These are phyloP conservation scores for Thraustochytrium striatum DNA, from an alignment of 352 stramenopile genomes.

Conservation along the genomic window DNA sequence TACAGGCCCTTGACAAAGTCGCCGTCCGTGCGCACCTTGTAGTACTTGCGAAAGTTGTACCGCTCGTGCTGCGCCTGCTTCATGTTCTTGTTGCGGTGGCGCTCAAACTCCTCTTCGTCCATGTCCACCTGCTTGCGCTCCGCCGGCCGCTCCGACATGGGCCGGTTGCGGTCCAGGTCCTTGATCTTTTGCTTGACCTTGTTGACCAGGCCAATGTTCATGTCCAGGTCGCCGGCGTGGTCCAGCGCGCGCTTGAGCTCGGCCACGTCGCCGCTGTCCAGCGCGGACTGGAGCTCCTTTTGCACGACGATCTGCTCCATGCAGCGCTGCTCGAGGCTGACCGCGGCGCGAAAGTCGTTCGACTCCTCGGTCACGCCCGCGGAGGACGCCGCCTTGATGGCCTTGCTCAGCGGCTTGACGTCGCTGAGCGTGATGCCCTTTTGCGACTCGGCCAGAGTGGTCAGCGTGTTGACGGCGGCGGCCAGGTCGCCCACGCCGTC, in stretches of 20 bases:
- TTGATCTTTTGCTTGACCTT: slow-evolving; percentile 45
- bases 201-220: slow-evolving; percentile 38
- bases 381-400: slow-evolving; percentile 52
- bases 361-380: slow-evolving; percentile 45
- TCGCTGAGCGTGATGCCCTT: slow-evolving; percentile 49
- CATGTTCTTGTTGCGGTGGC: slow-evolving; percentile 39
- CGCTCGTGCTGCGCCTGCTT: slow-evolving; percentile 48
- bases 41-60: slow-evolving; percentile 58
- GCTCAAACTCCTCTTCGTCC: slow-evolving; percentile 39
- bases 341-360: neutral
- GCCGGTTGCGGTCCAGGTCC: slow-evolving; percentile 2
- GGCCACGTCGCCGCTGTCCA: slow-evolving; percentile 9
- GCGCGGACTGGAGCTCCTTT: slow-evolving; percentile 38
- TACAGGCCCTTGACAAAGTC: slow-evolving; percentile 60
- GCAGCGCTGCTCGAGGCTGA: slow-evolving; percentile 46
- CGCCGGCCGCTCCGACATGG: neutral
- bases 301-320: slow-evolving; percentile 49
- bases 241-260: slow-evolving; percentile 24
- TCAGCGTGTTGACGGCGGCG: slow-evolving; percentile 34
- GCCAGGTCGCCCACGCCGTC: slow-evolving; percentile 23
- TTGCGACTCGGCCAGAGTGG: slow-evolving; percentile 28
- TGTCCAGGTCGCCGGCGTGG: slow-evolving; percentile 41
- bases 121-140: slow-evolving; percentile 43
- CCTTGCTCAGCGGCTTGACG: slow-evolving; percentile 9
- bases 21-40: slow-evolving; percentile 55